A percentile compares a stretch with the other conserved stretches of the same genome.
Conservation (phyloP, 139 green algal genomes). For the Ettlia oleoabundans region DNA sequence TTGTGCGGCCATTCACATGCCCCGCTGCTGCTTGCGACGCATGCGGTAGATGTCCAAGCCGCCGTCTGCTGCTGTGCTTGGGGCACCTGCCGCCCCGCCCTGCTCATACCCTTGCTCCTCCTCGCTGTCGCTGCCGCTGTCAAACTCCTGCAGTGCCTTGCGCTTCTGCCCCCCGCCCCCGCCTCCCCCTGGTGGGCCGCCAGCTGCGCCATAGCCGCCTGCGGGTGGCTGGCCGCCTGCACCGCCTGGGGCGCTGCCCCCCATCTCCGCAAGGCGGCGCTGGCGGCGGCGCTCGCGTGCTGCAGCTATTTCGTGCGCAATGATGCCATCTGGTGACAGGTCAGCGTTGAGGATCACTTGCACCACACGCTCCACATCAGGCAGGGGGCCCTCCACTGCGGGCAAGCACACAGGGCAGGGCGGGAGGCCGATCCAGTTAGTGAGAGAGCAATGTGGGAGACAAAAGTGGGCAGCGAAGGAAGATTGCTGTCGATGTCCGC, state of each 20-base stretch:
- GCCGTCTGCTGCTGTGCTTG: neutral
- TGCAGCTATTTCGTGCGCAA: constrained; percentile 28
- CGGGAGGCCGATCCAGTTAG: no score
- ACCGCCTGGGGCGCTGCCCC: neutral
- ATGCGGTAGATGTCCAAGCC: constrained; percentile 57
- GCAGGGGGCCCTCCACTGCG: constrained; percentile 40
- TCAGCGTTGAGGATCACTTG: constrained; percentile 52
- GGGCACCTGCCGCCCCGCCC: neutral
- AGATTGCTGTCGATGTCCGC: no score
- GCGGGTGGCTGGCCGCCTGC: neutral
- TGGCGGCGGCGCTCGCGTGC: constrained; percentile 32
- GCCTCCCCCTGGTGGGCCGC: neutral
- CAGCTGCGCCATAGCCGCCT: neutral
- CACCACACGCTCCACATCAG: constrained; percentile 48
- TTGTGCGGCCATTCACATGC: no score
- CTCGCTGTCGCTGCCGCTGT: constrained; percentile 43
- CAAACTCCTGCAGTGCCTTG: constrained; percentile 8
- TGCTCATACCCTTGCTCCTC: constrained; percentile 30
- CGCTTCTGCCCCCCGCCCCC: neutral
- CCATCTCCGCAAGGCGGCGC: constrained; percentile 2
- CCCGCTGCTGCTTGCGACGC: constrained; percentile 46
- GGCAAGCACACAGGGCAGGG: neutral
- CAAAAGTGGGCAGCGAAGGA: no score
- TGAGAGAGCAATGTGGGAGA: neutral
- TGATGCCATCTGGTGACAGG: constrained; percentile 42